Evolutionary conservation across 352 stramenopile genomes (phyloP), one percentile per base, ranked within the genome.

Genomic region (Hyaloperonospora arabidopsidis): DNA sequence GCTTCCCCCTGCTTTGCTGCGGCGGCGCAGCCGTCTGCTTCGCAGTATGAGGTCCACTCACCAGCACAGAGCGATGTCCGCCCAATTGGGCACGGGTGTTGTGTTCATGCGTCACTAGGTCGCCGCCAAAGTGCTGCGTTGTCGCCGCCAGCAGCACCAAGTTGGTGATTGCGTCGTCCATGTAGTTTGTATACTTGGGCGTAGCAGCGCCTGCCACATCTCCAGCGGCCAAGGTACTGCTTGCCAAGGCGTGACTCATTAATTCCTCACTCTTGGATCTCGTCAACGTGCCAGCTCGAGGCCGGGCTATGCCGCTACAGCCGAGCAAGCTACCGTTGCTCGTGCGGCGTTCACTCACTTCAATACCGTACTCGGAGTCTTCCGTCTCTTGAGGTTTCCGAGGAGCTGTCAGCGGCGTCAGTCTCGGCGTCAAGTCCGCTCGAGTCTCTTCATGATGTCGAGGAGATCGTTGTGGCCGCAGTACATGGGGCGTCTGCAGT

Each of bases 101-200:
- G 67, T 93, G 82, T 45, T 93, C 82, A 8, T 90, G 70, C 1
- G 82, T 93, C 11, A 89, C 79, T 2, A 93, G 60, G 34, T 93
- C 82, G 1, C 82, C 82, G 22, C 82, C 82, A 76, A 93, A 93
- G 63, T 93, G 78, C 64, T 93, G 78, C 55, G 82, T 90, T 10
- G 79, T 87, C 5, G 82, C 82, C 14, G 82, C 82, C 17, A 93
- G 60, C 28, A 93, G 50, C 21, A 93, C 77, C 17, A 76, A 88
- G 25, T 72, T 86, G 35, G 77, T 64, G n/a, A 79, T 79, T 4
- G 61, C 64, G 35, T 88, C 78, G 56, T 82, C 72, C 28, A 89
- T 58, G 58, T 84, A 86, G 59, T 85, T 77, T n/a, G 67, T 63
- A 57, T 86, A 86, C 68, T 89, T 89, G 29, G 81, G 70, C 19